A percentile compares a stretch with the other conserved stretches of the same genome.
Conservation (phyloP, 108 stramenopile genomes). For the Nitzschia sp. region DNA sequence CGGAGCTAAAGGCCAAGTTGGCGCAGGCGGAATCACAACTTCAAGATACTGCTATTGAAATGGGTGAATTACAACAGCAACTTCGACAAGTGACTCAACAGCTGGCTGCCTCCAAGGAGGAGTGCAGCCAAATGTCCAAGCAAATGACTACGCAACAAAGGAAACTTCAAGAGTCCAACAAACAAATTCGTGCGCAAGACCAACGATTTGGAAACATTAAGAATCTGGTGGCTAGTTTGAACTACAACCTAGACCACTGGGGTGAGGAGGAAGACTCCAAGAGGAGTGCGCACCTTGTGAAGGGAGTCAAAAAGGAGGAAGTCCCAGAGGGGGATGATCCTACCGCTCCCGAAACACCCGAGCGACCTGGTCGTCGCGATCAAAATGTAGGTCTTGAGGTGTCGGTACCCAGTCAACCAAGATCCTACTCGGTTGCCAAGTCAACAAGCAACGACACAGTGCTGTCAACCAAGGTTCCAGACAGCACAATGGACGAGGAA, state of each 20-base stretch:
- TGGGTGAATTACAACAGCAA: neutral
- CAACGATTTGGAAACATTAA: slow-evolving; percentile 20
- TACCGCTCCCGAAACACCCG: too few relatives aligned
- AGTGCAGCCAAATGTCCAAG: slow-evolving; percentile 8
- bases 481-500: slow-evolving; percentile 3
- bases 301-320: neutral
- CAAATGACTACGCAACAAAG: neutral
- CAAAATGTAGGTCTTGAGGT: slow-evolving; percentile 6
- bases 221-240: slow-evolving; percentile 14
- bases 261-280: slow-evolving; percentile 6
- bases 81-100: slow-evolving; percentile 4
- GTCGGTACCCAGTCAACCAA: too few relatives aligned
- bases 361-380: neutral
- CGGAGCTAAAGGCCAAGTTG: neutral
- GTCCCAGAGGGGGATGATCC: slow-evolving; percentile 4
- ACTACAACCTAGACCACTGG: slow-evolving; percentile 23
- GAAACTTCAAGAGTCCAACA: slow-evolving; percentile 8
- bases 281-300: neutral
- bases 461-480: neutral
- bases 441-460: slow-evolving; percentile 1
- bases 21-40: neutral
- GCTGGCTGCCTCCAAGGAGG: slow-evolving; percentile 2
- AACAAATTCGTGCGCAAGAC: slow-evolving; percentile 19
- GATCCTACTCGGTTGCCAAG: too few relatives aligned
- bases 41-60: neutral